Conservation (phyloP, 163 green algal species). For the Scenedesmus sp. region DNA sequence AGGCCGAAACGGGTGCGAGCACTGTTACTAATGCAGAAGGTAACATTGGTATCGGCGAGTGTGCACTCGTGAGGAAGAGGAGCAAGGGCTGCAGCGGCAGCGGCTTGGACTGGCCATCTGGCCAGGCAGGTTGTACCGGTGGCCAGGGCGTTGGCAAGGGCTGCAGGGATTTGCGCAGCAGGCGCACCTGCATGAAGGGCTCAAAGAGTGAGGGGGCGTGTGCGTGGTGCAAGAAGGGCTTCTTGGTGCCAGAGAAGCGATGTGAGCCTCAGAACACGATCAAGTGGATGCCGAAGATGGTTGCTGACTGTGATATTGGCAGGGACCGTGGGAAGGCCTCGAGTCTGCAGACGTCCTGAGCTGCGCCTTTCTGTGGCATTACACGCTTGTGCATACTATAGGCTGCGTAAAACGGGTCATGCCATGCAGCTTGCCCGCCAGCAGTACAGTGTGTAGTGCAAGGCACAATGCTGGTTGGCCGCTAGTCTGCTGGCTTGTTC, state of each 20-base stretch:
- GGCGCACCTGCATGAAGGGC: constrained; percentile 34
- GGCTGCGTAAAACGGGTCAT: no score
- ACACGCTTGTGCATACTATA: no score
- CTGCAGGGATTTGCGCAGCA: constrained; percentile 18
- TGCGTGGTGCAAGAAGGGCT: constrained; percentile 18
- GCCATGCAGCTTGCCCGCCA: no score
- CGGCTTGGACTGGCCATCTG: background rate
- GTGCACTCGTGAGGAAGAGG: background rate
- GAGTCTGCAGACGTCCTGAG: background rate
- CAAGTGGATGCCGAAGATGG: background rate
- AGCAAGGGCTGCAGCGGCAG: background rate
- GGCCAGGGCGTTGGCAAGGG: background rate
- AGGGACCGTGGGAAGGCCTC: constrained; percentile 8
- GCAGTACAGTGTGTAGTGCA: no score
- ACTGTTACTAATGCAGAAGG: background rate
- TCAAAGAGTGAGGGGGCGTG: background rate
- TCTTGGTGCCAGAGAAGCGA: background rate
- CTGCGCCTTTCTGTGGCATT: no score
- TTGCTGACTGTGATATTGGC: constrained; percentile 27
- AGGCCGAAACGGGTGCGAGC: background rate
- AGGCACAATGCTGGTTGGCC: no score
- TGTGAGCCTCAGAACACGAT: constrained; percentile 19
- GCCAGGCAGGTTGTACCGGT: constrained; percentile 1
- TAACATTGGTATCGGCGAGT: no score
- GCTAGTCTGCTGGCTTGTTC: no score